phyloP scores from a whole-genome alignment of 176 grass and related monocot species.

The Chloris gayana region DNA sequence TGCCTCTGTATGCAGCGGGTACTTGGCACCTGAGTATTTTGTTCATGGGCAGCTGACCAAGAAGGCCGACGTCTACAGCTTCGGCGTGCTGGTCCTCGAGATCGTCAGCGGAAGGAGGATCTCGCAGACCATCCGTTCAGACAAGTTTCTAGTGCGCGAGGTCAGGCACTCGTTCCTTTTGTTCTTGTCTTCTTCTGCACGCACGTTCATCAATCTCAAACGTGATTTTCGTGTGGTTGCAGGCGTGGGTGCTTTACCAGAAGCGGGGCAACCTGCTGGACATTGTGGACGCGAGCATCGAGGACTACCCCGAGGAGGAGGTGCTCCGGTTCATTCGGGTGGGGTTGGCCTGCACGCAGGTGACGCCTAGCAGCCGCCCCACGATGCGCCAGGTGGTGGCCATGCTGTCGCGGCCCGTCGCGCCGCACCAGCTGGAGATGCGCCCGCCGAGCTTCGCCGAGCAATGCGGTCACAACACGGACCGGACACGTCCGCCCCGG shows the following conservation, averaged over 20 bases:
- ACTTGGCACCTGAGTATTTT: neutral
- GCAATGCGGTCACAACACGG: neutral
- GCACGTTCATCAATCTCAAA: neutral
- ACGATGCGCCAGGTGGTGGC: conserved; percentile 50
- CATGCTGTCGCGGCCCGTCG: conserved; percentile 33
- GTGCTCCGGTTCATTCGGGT: conserved; percentile 51
- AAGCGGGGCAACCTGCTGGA: conserved; percentile 42
- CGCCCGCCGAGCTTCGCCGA: conserved; percentile 17
- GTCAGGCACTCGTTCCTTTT: neutral
- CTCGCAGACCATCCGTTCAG: conserved; percentile 35
- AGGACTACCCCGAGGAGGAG: conserved; percentile 46
- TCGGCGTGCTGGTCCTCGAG: neutral
- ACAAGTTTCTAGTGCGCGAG: conserved; percentile 52
- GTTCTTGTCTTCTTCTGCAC: neutral
- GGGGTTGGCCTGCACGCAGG: conserved; percentile 55
- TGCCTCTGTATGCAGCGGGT: neutral
- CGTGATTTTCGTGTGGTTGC: neutral
- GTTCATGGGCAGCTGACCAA: neutral
- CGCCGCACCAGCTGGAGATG: conserved; percentile 12
- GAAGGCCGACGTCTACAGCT: neutral
- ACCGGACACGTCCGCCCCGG: neutral
- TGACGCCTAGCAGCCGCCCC: conserved; percentile 33
- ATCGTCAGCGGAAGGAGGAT: conserved; percentile 19
- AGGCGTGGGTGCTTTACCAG: conserved; percentile 57
- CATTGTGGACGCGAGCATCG: conserved; percentile 40